Evolutionary conservation across 2,329 filamentous ascomycete genomes (phyloP).

Genomic region (Alternaria postmessia): DNA sequence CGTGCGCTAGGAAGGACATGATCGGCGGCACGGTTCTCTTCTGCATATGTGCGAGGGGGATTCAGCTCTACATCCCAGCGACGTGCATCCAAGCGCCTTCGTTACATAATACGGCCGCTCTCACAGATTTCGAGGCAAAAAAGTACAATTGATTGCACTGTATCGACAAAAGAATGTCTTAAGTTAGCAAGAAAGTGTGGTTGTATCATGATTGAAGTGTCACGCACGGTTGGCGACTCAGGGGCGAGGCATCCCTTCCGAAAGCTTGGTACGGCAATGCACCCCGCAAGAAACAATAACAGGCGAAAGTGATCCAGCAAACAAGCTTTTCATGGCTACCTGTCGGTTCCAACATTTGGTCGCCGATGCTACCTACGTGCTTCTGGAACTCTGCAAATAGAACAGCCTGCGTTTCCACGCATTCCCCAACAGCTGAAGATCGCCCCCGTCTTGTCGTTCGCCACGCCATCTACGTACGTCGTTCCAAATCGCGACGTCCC

Average conservation of each 20-base stretch:
- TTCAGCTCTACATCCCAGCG: neutral
- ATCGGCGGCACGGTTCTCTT: conserved; percentile 6
- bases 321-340: conserved; percentile 4
- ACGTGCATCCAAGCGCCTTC: neutral
- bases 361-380: neutral
- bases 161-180: neutral
- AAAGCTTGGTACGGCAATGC: conserved; percentile 5
- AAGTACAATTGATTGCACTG: neutral
- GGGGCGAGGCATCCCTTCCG: neutral
- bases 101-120: conserved; percentile 1
- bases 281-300: neutral
- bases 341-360: neutral
- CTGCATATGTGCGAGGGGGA: neutral
- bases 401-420: neutral
- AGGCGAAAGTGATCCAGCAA: neutral
- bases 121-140: neutral
- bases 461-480: neutral
- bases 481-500: neutral
- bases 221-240: neutral
- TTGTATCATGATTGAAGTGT: neutral
- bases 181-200: neutral
- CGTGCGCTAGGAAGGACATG: neutral
- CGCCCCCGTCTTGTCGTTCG: neutral
- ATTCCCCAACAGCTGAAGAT: neutral
- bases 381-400: conserved; percentile 3